phyloP scores from a whole-genome alignment of 768 basidiomycete genomes.

The Aureoboletus auriporus region DNA sequence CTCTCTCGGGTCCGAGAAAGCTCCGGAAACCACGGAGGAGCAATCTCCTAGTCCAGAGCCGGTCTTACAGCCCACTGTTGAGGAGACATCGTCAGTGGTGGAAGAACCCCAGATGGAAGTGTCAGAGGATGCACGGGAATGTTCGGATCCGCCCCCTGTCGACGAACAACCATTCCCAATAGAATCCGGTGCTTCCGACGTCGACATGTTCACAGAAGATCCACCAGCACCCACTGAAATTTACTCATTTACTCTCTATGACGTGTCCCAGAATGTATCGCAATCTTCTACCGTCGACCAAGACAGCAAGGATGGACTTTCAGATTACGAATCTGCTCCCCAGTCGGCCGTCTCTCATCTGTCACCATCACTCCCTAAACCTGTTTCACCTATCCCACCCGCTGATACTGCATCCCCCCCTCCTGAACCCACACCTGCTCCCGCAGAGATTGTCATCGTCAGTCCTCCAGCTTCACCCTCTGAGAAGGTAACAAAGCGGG shows the following conservation, averaged over 20 bases:
- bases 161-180: neutral
- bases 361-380: constrained; percentile 2
- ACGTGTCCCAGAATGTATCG: constrained; percentile 3
- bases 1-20: constrained; percentile 7
- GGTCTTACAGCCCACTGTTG: neutral
- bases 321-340: constrained; percentile 15
- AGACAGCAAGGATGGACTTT: constrained; percentile 3
- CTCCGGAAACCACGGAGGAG: constrained; percentile 2
- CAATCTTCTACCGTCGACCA: neutral
- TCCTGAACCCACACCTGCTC: neutral
- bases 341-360: constrained; percentile 11
- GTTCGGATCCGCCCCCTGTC: constrained; percentile 1
- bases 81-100: neutral
- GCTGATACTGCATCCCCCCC: neutral
- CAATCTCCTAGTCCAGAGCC: neutral
- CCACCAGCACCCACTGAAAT: neutral
- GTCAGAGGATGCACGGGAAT: neutral
- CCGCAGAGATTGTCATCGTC: neutral
- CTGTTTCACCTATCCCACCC: neutral
- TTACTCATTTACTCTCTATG: neutral
- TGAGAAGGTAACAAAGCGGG: constrained; percentile 1
- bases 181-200: neutral
- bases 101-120: constrained; percentile 4
- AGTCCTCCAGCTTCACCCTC: neutral
- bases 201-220: neutral